Conservation (phyloP, 805 yeast genomes). For the Yarrowia sp. region DNA sequence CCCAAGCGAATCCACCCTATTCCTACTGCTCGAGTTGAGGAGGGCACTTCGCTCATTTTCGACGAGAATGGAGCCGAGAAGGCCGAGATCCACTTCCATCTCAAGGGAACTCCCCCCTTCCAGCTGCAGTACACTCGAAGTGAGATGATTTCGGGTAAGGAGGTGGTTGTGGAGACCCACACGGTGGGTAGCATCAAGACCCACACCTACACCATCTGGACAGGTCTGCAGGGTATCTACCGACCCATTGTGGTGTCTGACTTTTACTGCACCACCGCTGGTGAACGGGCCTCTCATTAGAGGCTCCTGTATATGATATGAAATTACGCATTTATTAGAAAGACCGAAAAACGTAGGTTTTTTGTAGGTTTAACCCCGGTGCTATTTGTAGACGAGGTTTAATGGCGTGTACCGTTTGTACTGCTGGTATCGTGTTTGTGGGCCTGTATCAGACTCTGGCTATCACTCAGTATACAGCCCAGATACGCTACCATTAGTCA, state of each 20-base stretch:
- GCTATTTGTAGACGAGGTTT: background rate
- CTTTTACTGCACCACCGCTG: slow-evolving; percentile 63
- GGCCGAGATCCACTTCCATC: slow-evolving; percentile 81
- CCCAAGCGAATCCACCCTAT: slow-evolving; percentile 59
- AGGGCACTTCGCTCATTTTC: slow-evolving; percentile 75
- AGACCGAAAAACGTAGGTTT: background rate
- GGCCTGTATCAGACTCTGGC: background rate
- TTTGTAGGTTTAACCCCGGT: background rate
- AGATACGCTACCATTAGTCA: too few species aligned
- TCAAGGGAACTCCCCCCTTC: slow-evolving; percentile 92
- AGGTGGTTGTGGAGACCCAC: slow-evolving; percentile 63
- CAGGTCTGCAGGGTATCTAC: slow-evolving; percentile 90
- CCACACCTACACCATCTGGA: slow-evolving; percentile 71
- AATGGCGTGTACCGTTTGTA: background rate
- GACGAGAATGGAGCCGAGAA: slow-evolving; percentile 95
- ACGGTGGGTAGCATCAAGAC: slow-evolving; percentile 67
- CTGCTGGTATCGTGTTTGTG: too few species aligned
- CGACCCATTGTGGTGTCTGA: slow-evolving; percentile 92
- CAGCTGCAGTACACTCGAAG: slow-evolving; percentile 82
- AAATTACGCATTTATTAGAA: slow-evolving; percentile 16
- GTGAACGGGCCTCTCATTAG: slow-evolving; percentile 37
- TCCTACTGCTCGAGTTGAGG: slow-evolving; percentile 82
- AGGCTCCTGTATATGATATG: slow-evolving; percentile 22
- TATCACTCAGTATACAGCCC: background rate
- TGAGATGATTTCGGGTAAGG: slow-evolving; percentile 53